A percentile compares a stretch with the other conserved stretches of the same genome.
These are phyloP conservation scores for Malbranchea cinnamomea DNA, from an alignment of 2,329 filamentous ascomycete species.

Conservation along the genomic window DNA sequence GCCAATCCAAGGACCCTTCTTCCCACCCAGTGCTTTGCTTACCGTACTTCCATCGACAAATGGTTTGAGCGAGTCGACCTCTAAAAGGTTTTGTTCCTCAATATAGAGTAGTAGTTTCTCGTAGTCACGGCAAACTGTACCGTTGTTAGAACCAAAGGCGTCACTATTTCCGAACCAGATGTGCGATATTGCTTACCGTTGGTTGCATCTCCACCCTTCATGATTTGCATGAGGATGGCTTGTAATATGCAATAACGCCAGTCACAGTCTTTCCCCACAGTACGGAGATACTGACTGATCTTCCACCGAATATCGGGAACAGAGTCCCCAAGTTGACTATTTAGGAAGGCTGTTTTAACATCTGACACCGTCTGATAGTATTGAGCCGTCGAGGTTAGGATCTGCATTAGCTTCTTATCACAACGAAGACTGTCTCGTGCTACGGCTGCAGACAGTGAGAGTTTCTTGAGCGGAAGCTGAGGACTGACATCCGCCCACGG, in stretches of 20 bases:
- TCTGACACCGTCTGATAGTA: constrained; percentile 48
- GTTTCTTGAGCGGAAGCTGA: constrained; percentile 27
- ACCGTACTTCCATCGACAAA: constrained; percentile 64
- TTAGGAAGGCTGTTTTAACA: constrained; percentile 34
- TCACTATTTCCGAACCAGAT: neutral
- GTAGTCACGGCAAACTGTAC: constrained; percentile 35
- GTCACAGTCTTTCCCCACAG: constrained; percentile 26
- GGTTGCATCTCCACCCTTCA: constrained; percentile 17
- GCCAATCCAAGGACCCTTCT: constrained; percentile 71
- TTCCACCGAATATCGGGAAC: constrained; percentile 22
- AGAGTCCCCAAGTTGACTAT: constrained; percentile 15
- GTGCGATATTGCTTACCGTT: constrained; percentile 17
- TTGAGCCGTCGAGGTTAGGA: constrained; percentile 50
- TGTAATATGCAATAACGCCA: constrained; percentile 27
- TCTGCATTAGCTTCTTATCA: constrained; percentile 57
- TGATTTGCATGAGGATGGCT: constrained; percentile 25
- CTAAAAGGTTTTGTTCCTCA: constrained; percentile 32
- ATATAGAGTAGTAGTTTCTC: constrained; percentile 39
- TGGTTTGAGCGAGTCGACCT: constrained; percentile 42
- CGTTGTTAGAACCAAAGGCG: neutral
- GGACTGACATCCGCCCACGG: constrained; percentile 57
- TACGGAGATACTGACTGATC: constrained; percentile 21
- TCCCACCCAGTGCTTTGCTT: constrained; percentile 46
- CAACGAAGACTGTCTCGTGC: constrained; percentile 65
- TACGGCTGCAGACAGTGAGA: constrained; percentile 42